A percentile compares a stretch with the other conserved stretches of the same genome.
Evolutionary conservation across 2,329 filamentous ascomycete genomes (phyloP).

Genomic region (Arthrobotrys conoides): DNA sequence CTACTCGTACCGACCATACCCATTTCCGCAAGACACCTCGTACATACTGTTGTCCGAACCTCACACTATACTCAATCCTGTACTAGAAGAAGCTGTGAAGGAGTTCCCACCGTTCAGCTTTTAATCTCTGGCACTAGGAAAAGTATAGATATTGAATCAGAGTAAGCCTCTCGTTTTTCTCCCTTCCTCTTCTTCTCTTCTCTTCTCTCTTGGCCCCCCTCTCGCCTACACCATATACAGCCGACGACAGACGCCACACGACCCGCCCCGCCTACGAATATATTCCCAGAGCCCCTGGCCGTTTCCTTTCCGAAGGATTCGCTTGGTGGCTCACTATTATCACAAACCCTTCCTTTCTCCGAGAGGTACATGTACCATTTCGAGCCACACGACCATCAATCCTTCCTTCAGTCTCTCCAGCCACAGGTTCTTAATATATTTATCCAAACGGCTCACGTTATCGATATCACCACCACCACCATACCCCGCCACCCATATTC

Average conservation of each 20-base stretch:
- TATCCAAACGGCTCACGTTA: constrained; percentile 56
- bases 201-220: constrained; percentile 37
- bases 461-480: constrained; percentile 52
- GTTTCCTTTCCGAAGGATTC: constrained; percentile 40
- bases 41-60: constrained; percentile 33
- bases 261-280: constrained; percentile 26
- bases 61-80: constrained; percentile 59
- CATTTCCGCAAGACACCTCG: constrained; percentile 48
- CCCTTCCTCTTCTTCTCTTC: constrained; percentile 40
- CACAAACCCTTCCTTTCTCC: constrained; percentile 23
- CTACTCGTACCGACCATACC: constrained; percentile 56
- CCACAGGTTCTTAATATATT: constrained; percentile 54
- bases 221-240: constrained; percentile 44
- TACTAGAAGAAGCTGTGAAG: constrained; percentile 21
- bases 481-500: constrained; percentile 57
- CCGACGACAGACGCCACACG: constrained; percentile 28
- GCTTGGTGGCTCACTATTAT: constrained; percentile 21
- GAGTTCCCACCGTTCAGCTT: constrained; percentile 46
- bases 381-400: constrained; percentile 36
- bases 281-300: constrained; percentile 36
- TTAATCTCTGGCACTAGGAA: constrained; percentile 39
- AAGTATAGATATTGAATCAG: constrained; percentile 54
- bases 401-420: constrained; percentile 27
- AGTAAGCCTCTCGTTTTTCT: constrained; percentile 55
- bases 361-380: constrained; percentile 5